Base-by-base conservation (phyloP, 768 basidiomycete genomes). In the Lactarius quietus region DNA sequence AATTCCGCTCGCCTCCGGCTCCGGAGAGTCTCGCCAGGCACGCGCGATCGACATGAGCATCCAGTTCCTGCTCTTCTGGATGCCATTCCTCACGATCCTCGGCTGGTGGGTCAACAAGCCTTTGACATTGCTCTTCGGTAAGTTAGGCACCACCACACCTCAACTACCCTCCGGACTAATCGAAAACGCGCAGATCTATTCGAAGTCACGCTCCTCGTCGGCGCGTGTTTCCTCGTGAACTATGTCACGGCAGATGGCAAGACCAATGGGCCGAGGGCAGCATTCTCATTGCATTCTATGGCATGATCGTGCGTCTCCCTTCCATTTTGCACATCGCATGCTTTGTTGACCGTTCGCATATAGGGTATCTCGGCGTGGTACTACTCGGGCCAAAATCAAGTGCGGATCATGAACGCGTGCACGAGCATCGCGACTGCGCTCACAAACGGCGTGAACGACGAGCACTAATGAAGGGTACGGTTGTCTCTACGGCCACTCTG, bases 191-290 rank as follows among this genome's bases (percentile, higher is more conserved):
- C 65, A 89, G 89, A 90, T 74, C 75, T 86, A 59, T 89, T 86
- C 69, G 88, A 90, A 72, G 82, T 91, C 3, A 83, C 85, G 0
- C 68, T 86, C 26, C 75, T 90, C 38, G 72, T 92, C 4, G 87
- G 84, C 1, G 80, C 88, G 3, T 87, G 85, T 71, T 90, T 91
- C 77, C 76, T 91, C 56, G 89, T 91, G 59, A 92, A 92, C 74
- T 90, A 88, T 71, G 86, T 91, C 59, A 90, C 89, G 15, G 86
- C 87, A 0, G 89, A 91, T 71, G 78, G 84, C 17, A 90, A 91
- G 74, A 90, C 90, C 4, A 91, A 91, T 91, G 89, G 88, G 84
- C 82, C 1, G 89, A 90, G 76, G 88, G 90, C 18, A 78, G 80
- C 52, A 81, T 84, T 23, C 82, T 91, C 81, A 77, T 90, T 31